A percentile compares a stretch with the other conserved stretches of the same genome.
Conservation (phyloP, 73 alveolate genomes). For the Durusdinium trenchii region DNA sequence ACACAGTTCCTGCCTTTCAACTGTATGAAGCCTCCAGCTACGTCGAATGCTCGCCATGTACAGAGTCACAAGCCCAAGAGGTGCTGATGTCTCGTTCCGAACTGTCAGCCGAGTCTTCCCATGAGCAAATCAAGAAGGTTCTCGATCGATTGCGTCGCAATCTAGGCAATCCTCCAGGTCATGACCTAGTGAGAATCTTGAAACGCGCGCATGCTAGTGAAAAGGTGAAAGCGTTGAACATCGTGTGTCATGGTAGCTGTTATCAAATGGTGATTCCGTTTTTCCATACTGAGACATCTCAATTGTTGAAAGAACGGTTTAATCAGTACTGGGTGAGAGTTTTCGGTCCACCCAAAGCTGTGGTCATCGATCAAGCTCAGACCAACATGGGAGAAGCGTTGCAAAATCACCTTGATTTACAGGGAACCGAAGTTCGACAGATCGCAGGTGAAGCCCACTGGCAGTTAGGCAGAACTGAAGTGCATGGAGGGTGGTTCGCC, state of each 20-base stretch:
- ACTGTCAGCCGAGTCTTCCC: too few relatives aligned
- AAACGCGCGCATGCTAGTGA: conserved; percentile 15
- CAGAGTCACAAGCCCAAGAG: too few relatives aligned
- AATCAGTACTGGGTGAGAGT: background rate
- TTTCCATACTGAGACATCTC: background rate
- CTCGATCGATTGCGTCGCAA: too few relatives aligned
- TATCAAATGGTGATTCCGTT: background rate
- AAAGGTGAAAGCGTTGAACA: background rate
- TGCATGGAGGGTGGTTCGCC: background rate
- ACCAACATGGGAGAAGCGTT: background rate
- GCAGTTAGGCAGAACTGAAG: background rate
- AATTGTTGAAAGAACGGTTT: background rate
- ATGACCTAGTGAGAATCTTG: too few relatives aligned
- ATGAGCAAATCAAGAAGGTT: too few relatives aligned
- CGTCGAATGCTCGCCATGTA: too few relatives aligned
- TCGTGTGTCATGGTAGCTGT: background rate
- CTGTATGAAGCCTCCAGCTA: too few relatives aligned
- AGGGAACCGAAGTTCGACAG: background rate
- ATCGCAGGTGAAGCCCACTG: background rate
- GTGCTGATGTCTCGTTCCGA: too few relatives aligned
- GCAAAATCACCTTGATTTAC: background rate
- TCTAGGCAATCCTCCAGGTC: too few relatives aligned
- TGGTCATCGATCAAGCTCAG: background rate
- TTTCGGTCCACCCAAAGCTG: background rate
- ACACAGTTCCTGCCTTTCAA: background rate